Conservation (phyloP, 225 moss, liverwort and hornwort species). For the Antitrichia curtipendula region DNA sequence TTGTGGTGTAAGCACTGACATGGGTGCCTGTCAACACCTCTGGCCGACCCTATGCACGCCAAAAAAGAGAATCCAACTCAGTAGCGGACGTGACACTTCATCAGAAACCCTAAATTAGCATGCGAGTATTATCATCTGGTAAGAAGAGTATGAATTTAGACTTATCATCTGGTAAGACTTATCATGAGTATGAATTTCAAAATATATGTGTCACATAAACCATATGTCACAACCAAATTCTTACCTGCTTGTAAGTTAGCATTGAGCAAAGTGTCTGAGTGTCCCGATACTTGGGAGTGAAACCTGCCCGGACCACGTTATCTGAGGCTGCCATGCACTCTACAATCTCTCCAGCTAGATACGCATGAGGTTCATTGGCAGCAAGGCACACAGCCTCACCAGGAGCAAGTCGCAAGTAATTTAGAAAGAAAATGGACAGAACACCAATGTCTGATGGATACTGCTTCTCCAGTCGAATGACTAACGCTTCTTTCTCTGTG, state of each 20-base stretch:
- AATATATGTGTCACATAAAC: neutral
- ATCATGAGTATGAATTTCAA: neutral
- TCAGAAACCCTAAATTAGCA: neutral
- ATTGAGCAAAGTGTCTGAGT: conserved; percentile 80
- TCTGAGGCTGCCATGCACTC: conserved; percentile 99
- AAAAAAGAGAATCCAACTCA: neutral
- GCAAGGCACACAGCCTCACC: conserved; percentile 78
- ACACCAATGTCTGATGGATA: conserved; percentile 86
- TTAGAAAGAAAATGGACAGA: conserved; percentile 69
- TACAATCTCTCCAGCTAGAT: conserved; percentile 72
- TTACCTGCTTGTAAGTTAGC: conserved; percentile 81
- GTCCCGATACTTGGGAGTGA: conserved; percentile 86
- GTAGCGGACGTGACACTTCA: neutral
- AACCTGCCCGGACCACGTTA: conserved; percentile 91
- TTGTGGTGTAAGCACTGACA: conserved; percentile 39
- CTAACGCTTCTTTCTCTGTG: conserved; percentile 54
- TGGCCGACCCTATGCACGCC: conserved; percentile 44
- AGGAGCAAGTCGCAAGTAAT: conserved; percentile 54
- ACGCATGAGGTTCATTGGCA: conserved; percentile 89
- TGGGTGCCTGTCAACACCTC: conserved; percentile 46
- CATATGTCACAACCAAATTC: neutral
- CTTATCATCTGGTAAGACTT: neutral
- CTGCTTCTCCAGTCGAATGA: conserved; percentile 64
- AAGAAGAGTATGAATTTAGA: neutral
- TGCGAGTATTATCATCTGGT: neutral